Evolutionary conservation across 768 basidiomycete genomes (phyloP).

Genomic region (Tricholoma furcatifolium): DNA sequence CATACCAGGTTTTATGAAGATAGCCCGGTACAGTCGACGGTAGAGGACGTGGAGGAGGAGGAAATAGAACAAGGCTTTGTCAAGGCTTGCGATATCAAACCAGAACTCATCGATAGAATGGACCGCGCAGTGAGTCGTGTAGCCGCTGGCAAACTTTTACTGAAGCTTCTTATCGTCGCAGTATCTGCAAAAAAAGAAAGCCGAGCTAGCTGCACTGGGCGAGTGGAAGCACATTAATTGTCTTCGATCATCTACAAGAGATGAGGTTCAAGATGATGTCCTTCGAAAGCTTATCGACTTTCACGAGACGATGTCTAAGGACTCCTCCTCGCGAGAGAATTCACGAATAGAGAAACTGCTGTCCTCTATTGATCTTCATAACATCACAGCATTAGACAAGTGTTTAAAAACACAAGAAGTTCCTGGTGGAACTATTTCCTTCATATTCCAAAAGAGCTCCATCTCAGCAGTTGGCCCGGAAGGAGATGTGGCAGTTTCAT

Average conservation of each 20-base stretch:
- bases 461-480: slow-evolving; percentile 15
- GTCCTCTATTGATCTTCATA: slow-evolving; percentile 48
- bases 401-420: slow-evolving; percentile 35
- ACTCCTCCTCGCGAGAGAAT: slow-evolving; percentile 2
- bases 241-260: slow-evolving; percentile 40
- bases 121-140: slow-evolving; percentile 49
- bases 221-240: slow-evolving; percentile 89
- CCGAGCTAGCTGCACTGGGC: slow-evolving; percentile 66
- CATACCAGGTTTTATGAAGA: slow-evolving; percentile 21
- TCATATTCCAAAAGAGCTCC: slow-evolving; percentile 68
- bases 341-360: slow-evolving; percentile 26
- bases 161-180: slow-evolving; percentile 26
- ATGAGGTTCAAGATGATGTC: slow-evolving; percentile 63
- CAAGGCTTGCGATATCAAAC: slow-evolving; percentile 60
- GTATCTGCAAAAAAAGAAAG: slow-evolving; percentile 69
- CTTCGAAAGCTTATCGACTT: slow-evolving; percentile 47
- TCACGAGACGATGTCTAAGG: slow-evolving; percentile 3
- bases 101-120: slow-evolving; percentile 39
- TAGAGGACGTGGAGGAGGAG: slow-evolving; percentile 23
- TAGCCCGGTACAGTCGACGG: slow-evolving; percentile 13
- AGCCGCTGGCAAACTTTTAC: not conserved
- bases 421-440: slow-evolving; percentile 70
- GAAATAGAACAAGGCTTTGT: slow-evolving; percentile 51
- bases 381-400: slow-evolving; percentile 36
- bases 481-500: not conserved